phyloP scores from a whole-genome alignment of 2,329 filamentous ascomycete species.

The Thelonectria rubi region DNA sequence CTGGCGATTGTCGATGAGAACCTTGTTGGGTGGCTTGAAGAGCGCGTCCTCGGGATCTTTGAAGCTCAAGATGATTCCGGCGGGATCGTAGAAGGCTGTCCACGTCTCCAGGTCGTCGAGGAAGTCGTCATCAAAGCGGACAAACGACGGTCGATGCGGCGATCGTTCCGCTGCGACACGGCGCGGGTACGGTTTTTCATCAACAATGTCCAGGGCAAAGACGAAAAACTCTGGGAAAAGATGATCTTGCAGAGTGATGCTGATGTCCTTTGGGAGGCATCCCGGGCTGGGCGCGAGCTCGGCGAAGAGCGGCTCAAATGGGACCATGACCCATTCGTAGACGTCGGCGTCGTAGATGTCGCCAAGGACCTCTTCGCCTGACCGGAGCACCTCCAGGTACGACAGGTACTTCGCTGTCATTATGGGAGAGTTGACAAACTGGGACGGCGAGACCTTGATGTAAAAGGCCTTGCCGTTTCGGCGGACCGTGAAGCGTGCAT shows the following conservation, averaged over 20 bases:
- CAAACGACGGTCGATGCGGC: conserved; percentile 23
- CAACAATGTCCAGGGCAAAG: conserved; percentile 28
- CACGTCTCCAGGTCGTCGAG: conserved; percentile 36
- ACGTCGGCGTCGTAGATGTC: conserved; percentile 34
- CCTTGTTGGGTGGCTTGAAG: conserved; percentile 31
- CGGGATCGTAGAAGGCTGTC: conserved; percentile 36
- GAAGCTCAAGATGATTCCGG: conserved; percentile 29
- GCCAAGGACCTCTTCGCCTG: conserved; percentile 25
- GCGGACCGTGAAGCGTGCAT: conserved; percentile 26
- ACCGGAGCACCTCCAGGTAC: conserved; percentile 32
- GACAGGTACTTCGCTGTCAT: conserved; percentile 26
- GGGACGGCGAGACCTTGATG: conserved; percentile 21
- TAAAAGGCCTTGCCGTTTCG: conserved; percentile 34
- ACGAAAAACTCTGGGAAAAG: conserved; percentile 33
- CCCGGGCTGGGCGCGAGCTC: conserved; percentile 32
- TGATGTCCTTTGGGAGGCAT: neutral
- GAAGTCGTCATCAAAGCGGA: conserved; percentile 29
- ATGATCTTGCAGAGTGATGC: conserved; percentile 32
- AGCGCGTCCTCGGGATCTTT: conserved; percentile 33
- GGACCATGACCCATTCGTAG: conserved; percentile 31
- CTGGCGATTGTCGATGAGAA: conserved; percentile 30
- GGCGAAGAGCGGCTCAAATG: conserved; percentile 32
- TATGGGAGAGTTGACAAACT: conserved; percentile 28
- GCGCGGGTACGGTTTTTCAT: conserved; percentile 28
- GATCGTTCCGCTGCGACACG: conserved; percentile 16